A percentile compares a stretch with the other conserved stretches of the same genome.
These are phyloP conservation scores for Russula emetica DNA, from an alignment of 768 basidiomycete genomes.

Conservation along the genomic window DNA sequence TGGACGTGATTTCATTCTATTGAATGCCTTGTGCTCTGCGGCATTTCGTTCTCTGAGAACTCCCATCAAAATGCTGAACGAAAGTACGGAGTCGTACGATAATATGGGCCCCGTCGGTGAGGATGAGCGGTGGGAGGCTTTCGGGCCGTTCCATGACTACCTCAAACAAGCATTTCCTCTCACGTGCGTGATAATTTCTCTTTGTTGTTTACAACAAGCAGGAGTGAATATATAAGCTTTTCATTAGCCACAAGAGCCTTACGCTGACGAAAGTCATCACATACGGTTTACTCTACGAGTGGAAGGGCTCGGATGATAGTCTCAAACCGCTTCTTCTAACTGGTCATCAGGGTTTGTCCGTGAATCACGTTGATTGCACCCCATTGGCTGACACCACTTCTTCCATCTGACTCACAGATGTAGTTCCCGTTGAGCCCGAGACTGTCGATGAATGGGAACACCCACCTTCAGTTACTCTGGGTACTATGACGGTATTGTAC, in stretches of 20 bases:
- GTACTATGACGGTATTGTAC: conserved; percentile 46
- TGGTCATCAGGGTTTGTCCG: conserved; percentile 47
- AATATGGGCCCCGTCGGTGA: conserved; percentile 46
- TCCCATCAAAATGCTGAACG: neutral
- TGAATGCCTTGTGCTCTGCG: neutral
- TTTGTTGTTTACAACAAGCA: neutral
- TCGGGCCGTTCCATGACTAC: conserved; percentile 41
- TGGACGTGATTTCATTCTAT: conserved; percentile 28
- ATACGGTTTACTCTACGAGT: conserved; percentile 56
- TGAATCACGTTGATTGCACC: conserved; percentile 27
- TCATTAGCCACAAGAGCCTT: conserved; percentile 45
- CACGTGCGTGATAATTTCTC: conserved; percentile 39
- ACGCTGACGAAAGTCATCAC: conserved; percentile 55
- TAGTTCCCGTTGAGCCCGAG: conserved; percentile 59
- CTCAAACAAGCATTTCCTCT: conserved; percentile 54
- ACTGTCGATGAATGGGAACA: conserved; percentile 57
- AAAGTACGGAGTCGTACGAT: conserved; percentile 51
- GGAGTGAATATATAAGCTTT: neutral
- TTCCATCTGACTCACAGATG: conserved; percentile 40
- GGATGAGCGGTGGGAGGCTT: conserved; percentile 46
- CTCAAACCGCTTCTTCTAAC: conserved; percentile 54
- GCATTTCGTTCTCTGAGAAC: neutral
- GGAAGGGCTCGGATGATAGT: conserved; percentile 48
- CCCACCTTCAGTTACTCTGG: conserved; percentile 67
- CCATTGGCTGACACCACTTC: neutral